Evolutionary conservation across 2,329 filamentous ascomycete genomes (phyloP).

Genomic region (Curvularia eragrostidis): DNA sequence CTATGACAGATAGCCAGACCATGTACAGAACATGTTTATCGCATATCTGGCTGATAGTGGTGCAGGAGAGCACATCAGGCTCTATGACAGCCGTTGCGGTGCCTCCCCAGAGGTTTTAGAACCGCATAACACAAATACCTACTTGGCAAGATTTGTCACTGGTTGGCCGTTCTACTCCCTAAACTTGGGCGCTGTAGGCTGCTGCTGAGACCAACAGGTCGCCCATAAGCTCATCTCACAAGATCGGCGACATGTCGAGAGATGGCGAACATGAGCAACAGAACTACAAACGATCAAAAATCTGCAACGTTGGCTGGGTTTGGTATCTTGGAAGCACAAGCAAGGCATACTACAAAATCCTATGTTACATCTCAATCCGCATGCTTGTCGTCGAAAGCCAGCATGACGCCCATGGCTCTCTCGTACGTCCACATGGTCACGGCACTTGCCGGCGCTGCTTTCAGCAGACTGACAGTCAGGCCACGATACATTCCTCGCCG

Average conservation of each 20-base stretch:
- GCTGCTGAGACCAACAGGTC: too few species aligned
- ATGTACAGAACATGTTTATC: neutral
- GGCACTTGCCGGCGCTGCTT: constrained; percentile 91
- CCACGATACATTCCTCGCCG: constrained; percentile 84
- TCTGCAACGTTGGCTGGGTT: neutral
- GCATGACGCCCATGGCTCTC: constrained; percentile 68
- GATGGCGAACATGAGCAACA: neutral
- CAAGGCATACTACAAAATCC: neutral
- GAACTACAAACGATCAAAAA: neutral
- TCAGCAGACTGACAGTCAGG: constrained; percentile 84
- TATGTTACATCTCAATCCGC: constrained; percentile 7
- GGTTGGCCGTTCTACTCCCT: neutral
- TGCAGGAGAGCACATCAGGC: neutral
- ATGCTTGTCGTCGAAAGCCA: constrained; percentile 36
- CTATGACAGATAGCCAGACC: neutral
- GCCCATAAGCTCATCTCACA: neutral
- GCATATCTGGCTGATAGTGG: neutral
- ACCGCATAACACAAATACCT: neutral
- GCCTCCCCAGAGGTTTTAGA: neutral
- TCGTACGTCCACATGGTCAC: constrained; percentile 97
- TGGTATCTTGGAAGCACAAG: constrained; percentile 6
- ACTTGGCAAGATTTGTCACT: neutral
- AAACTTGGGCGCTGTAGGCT: neutral
- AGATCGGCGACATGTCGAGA: neutral
- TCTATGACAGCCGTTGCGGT: neutral